Percentiles rank a stretch among this genome's conserved stretches.
Evolutionary conservation across 1,139 yeast species (phyloP).

Genomic region (Blastobotrys apis): DNA sequence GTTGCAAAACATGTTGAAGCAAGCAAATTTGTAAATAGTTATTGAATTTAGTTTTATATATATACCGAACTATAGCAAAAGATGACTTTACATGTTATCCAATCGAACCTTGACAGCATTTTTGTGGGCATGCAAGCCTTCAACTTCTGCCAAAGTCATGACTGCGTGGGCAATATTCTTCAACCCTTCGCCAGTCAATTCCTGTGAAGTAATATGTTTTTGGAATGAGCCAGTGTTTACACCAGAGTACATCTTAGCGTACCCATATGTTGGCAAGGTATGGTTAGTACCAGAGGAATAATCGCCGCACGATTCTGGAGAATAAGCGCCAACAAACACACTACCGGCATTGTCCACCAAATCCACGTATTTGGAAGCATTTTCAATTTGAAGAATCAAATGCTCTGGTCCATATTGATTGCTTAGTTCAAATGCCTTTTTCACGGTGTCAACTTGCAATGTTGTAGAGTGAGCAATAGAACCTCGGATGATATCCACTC

Average conservation of each 20-base stretch:
- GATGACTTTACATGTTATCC: constrained; percentile 38
- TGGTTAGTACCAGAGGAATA: constrained; percentile 97
- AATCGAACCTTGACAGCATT: constrained; percentile 92
- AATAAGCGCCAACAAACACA: constrained; percentile 90
- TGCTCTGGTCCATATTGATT: constrained; percentile 97
- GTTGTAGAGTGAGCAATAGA: constrained; percentile 90
- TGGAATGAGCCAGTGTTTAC: constrained; percentile 95
- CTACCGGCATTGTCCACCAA: constrained; percentile 90
- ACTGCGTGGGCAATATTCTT: constrained; percentile 89
- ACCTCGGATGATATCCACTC: constrained; percentile 88
- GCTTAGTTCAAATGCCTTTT: constrained; percentile 77
- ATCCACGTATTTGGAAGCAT: constrained; percentile 68
- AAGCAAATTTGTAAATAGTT: constrained; percentile 14
- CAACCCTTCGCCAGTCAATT: constrained; percentile 79
- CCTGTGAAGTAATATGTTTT: constrained; percentile 91
- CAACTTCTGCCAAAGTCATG: constrained; percentile 93
- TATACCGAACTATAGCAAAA: neutral
- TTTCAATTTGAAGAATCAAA: constrained; percentile 79
- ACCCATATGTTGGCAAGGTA: constrained; percentile 96
- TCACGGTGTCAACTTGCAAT: constrained; percentile 58
- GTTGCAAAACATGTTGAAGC: constrained; percentile 35
- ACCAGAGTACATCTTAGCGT: constrained; percentile 95
- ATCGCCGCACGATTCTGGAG: constrained; percentile 98
- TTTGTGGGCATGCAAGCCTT: constrained; percentile 95
- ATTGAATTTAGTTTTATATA: constrained; percentile 7